Conservation (phyloP, 176 grass and related monocot genomes). For the Poa pratensis region DNA sequence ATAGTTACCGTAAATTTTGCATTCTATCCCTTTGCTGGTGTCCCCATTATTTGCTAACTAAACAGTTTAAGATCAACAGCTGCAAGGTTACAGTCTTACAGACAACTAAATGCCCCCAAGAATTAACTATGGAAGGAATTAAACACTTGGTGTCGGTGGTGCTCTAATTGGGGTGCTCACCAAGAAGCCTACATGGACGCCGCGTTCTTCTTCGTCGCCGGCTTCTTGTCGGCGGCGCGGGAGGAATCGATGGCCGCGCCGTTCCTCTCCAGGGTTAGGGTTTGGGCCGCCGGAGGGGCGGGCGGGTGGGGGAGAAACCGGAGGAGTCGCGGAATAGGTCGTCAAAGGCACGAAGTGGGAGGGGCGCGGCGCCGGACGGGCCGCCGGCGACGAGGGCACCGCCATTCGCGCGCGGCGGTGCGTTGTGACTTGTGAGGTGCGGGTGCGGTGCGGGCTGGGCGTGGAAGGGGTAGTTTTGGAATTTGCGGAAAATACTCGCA, state of each 20-base stretch:
- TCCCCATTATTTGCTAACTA: conserved; percentile 49
- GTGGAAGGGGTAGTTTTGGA: background rate
- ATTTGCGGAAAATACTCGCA: background rate
- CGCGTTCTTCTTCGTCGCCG: background rate
- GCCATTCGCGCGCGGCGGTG: background rate
- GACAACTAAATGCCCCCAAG: conserved; percentile 29
- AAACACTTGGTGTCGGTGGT: conserved; percentile 41
- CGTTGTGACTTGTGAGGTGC: background rate
- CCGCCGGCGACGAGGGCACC: background rate
- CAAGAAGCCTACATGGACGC: background rate
- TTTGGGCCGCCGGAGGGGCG: background rate
- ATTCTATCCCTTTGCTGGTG: conserved; percentile 34
- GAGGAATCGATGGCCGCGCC: background rate
- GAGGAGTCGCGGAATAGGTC: background rate
- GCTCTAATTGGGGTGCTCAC: background rate
- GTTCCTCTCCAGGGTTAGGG: conserved; percentile 3
- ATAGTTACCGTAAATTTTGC: conserved; percentile 44
- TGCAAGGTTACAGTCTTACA: conserved; percentile 39
- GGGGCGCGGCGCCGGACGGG: background rate
- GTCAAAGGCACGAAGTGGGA: background rate
- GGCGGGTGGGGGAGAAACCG: background rate
- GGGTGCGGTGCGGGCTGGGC: background rate
- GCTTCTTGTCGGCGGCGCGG: background rate
- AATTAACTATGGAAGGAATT: conserved; percentile 51
- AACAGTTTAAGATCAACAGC: conserved; percentile 35